Evolutionary conservation across 2,329 filamentous ascomycete genomes (phyloP), one percentile per base, ranked within the genome.

Genomic region (Phialophora chinensis): DNA sequence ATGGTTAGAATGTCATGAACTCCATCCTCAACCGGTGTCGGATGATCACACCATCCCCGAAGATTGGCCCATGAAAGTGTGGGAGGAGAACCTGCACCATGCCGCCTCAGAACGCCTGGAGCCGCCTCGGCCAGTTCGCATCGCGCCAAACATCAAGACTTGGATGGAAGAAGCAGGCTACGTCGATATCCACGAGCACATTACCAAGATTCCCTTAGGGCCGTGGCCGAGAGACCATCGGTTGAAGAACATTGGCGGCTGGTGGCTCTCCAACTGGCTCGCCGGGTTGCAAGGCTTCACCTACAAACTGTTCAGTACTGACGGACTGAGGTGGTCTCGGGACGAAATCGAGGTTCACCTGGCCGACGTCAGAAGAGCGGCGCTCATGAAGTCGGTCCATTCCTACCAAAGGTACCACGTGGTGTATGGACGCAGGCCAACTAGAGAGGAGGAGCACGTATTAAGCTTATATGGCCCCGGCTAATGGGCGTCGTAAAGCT

Each of bases 141-240:
- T 87, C 31, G 85, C 84, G 0, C 82, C 86, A 49, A 80, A 83
- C 52, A 73, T 87, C 38, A 84, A 85, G 66, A 77, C 74, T 3
- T 86, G 81, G 79, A 85, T 88, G 76, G 79, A 81, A 72, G 81
- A 84, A 31, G 82, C 84, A 1, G 87, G 87, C 0, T 88, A 87
- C 65, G 79, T 84, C 2, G 84, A 88, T 62, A 81, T 89, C 11
- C 77, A 84, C 55, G 82, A 86, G 69, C 79, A 80, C 38, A 73
- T 84, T 14, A 80, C 79, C 69, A 87, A 85, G 74, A 78, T 88
- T 6, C 83, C 84, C 0, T 77, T 82, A 33, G 85, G 84, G 59
- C 74, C 79, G 2, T 86, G 84, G 84, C 80, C 83, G 0, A 77
- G 76, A 56, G 83, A 86, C 63, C 76, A 78, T 10, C 77, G 79